Percentiles rank a stretch among this genome's conserved stretches.
Conservation (phyloP, 73 alveolate genomes). For the Paramecium sexaurelia region DNA sequence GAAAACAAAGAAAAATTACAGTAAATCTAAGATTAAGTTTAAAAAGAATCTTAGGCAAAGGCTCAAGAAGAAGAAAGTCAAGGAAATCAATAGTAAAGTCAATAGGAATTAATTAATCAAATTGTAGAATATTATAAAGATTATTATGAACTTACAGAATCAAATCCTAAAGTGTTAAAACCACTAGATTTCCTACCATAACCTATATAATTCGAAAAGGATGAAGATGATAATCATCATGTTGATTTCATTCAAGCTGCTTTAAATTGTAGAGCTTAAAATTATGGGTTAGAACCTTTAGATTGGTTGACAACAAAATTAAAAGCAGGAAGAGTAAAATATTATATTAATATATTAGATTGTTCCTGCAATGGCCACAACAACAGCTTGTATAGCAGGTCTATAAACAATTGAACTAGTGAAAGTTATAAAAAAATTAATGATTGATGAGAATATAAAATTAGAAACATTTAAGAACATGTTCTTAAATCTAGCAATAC, state of each 20-base stretch:
- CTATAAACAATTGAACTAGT: conserved; percentile 90
- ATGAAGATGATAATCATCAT: conserved; percentile 91
- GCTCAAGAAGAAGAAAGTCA: conserved; percentile 61
- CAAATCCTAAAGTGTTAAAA: conserved; percentile 63
- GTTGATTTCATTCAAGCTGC: conserved; percentile 90
- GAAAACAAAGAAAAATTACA: conserved; percentile 76
- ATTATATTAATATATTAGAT: conserved; percentile 65
- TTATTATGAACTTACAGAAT: conserved; percentile 38
- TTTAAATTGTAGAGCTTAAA: conserved; percentile 87
- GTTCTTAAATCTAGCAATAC: conserved; percentile 81
- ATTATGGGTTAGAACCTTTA: conserved; percentile 85
- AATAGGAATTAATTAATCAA: conserved; percentile 59
- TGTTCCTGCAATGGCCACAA: conserved; percentile 95
- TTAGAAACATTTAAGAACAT: conserved; percentile 77
- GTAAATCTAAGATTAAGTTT: conserved; percentile 72
- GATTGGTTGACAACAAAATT: conserved; percentile 94
- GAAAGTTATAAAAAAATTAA: conserved; percentile 74
- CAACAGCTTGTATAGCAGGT: conserved; percentile 95
- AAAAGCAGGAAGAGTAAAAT: conserved; percentile 89
- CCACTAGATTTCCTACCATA: conserved; percentile 42
- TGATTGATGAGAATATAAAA: conserved; percentile 41
- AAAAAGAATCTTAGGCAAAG: conserved; percentile 75
- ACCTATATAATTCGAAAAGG: conserved; percentile 91
- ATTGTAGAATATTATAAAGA: conserved; percentile 72
- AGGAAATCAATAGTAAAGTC: conserved; percentile 63